Conservation (phyloP, 257 asterid species). For the Petrea volubilis region DNA sequence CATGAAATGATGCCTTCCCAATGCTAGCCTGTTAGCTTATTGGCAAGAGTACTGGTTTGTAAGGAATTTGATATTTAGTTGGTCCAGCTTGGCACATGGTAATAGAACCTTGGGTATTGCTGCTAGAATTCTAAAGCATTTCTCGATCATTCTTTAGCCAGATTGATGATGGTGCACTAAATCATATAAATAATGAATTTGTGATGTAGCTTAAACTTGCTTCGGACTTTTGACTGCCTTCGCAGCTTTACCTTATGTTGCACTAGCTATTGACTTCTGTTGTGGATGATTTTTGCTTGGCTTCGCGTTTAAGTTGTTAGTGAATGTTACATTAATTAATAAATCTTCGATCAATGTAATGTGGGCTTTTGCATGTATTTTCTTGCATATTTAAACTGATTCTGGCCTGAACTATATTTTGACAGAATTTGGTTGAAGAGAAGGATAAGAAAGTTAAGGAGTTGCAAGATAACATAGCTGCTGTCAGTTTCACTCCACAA, state of each 20-base stretch:
- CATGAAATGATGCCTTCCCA: background rate
- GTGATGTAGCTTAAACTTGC: background rate
- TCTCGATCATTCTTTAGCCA: background rate
- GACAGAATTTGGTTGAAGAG: constrained; percentile 95
- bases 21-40: background rate
- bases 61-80: background rate
- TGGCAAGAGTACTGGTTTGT: background rate
- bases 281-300: background rate
- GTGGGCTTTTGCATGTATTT: background rate
- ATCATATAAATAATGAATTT: too few species aligned
- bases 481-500: constrained; percentile 90
- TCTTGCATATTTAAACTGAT: constrained; percentile 6
- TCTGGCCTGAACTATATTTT: constrained; percentile 16
- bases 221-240: background rate
- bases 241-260: background rate
- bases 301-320: background rate
- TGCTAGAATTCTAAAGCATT: background rate
- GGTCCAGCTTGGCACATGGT: background rate
- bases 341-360: background rate
- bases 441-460: constrained; percentile 92
- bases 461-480: constrained; percentile 88
- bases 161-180: background rate
- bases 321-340: background rate
- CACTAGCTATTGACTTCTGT: background rate
- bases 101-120: background rate